A percentile compares a stretch with the other conserved stretches of the same genome.
phyloP scores from a whole-genome alignment of 208 protist genomes.

The Herpetomonas samuelpessoai region DNA sequence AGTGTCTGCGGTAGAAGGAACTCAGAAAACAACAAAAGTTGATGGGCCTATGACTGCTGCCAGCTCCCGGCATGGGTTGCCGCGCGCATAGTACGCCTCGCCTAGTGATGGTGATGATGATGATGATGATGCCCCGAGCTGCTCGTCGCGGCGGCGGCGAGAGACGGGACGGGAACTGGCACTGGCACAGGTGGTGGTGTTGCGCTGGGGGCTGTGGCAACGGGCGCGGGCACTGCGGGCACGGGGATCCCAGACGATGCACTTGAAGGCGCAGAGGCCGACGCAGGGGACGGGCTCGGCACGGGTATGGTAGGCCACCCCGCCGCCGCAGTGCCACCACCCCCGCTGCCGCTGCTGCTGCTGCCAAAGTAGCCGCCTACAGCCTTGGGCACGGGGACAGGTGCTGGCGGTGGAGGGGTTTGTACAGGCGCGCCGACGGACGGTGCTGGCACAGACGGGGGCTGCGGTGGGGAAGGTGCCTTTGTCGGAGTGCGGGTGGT shows the following conservation, averaged over 20 bases:
- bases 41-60: too few species aligned
- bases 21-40: too few species aligned
- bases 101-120: slow-evolving; percentile 10
- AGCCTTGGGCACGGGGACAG: too few species aligned
- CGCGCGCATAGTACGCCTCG: too few species aligned
- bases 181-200: slow-evolving; percentile 12
- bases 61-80: too few species aligned
- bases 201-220: slow-evolving; percentile 1
- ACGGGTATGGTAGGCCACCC: slow-evolving; percentile 5
- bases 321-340: too few species aligned
- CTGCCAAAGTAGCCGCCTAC: too few species aligned
- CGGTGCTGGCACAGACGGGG: neutral
- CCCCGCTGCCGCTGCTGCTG: too few species aligned
- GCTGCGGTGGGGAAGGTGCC: too few species aligned
- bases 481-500: neutral
- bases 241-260: too few species aligned
- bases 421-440: neutral
- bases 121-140: slow-evolving; percentile 8
- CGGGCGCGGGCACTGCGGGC: neutral
- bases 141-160: neutral
- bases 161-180: slow-evolving; percentile 19
- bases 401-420: too few species aligned
- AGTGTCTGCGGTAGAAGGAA: too few species aligned
- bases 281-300: slow-evolving; percentile 1
- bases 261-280: neutral